Percentiles rank a stretch among this genome's conserved stretches.
Evolutionary conservation across 2,329 filamentous ascomycete species (phyloP).

Genomic region (Coniochaeta sp.): DNA sequence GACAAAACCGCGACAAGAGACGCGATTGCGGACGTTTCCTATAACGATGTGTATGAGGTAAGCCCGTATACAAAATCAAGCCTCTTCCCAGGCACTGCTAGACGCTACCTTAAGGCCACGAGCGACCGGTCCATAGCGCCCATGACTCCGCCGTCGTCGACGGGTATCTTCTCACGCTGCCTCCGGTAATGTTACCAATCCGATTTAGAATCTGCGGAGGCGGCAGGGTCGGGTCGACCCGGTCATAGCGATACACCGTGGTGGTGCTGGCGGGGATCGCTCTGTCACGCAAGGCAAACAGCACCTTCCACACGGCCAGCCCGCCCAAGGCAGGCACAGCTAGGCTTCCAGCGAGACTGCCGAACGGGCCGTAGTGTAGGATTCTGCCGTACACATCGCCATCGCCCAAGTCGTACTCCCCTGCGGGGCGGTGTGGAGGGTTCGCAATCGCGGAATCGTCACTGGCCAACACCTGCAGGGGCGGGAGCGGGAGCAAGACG

Average conservation of each 20-base stretch:
- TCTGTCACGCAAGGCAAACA: no score
- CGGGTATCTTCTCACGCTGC: not conserved
- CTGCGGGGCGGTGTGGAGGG: not conserved
- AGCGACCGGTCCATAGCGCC: not conserved
- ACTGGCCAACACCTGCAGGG: not conserved
- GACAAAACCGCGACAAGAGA: no score
- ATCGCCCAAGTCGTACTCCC: no score
- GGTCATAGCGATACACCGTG: not conserved
- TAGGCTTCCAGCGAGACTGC: not conserved
- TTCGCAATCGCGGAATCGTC: not conserved
- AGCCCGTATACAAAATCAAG: no score
- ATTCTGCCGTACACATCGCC: not conserved
- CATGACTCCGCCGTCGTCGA: not conserved
- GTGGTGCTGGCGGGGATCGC: not conserved
- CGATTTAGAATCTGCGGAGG: not conserved
- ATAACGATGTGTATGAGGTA: no score
- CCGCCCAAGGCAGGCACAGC: not conserved
- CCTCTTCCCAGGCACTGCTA: no score
- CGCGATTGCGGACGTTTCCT: no score
- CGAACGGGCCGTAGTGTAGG: not conserved
- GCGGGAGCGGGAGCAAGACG: no score
- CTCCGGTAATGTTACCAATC: no score
- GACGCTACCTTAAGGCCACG: not conserved
- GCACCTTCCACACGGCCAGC: no score
- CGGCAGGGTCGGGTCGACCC: not conserved